Conservation (phyloP, 163 green algal genomes). For the Prototheca cutis region DNA sequence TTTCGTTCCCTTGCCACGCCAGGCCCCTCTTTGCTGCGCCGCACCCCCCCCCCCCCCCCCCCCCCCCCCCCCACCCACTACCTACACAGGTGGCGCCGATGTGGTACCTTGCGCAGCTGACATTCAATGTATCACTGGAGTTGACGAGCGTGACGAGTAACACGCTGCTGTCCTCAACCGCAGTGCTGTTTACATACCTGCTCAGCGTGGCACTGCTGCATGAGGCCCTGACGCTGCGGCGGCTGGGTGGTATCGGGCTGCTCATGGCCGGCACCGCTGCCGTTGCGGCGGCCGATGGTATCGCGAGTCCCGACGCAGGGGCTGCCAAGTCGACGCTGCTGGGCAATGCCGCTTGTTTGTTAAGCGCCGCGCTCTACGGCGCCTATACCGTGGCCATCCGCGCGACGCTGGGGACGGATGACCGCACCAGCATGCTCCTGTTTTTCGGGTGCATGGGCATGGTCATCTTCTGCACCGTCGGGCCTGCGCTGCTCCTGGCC, state of each 20-base stretch:
- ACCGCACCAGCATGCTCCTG: slow-evolving; percentile 36
- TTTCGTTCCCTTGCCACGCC: too few relatives aligned
- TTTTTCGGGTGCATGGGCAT: slow-evolving; percentile 84
- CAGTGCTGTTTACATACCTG: slow-evolving; percentile 80
- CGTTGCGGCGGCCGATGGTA: slow-evolving; percentile 51
- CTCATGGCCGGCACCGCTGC: slow-evolving; percentile 41
- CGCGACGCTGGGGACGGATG: slow-evolving; percentile 54
- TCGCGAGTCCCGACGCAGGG: not conserved
- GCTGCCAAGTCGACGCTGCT: slow-evolving; percentile 4
- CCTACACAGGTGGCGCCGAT: slow-evolving; percentile 51
- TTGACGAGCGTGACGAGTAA: slow-evolving; percentile 88
- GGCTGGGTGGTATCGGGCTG: slow-evolving; percentile 48
- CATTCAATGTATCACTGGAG: slow-evolving; percentile 80
- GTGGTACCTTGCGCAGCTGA: slow-evolving; percentile 84
- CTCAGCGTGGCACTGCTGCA: slow-evolving; percentile 49
- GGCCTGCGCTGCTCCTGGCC: slow-evolving; percentile 6
- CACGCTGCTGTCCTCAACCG: slow-evolving; percentile 82
- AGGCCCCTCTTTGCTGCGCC: not conserved
- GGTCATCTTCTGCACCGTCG: slow-evolving; percentile 56
- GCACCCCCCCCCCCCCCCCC: slow-evolving; percentile 5
- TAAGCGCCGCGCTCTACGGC: slow-evolving; percentile 69
- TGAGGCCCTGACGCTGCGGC: slow-evolving; percentile 52
- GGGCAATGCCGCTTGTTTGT: slow-evolving; percentile 71
- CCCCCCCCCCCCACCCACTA: slow-evolving; percentile 14
- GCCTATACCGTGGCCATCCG: slow-evolving; percentile 76